phyloP scores from a whole-genome alignment of 441 rosid species.

The Sinapis alba region DNA sequence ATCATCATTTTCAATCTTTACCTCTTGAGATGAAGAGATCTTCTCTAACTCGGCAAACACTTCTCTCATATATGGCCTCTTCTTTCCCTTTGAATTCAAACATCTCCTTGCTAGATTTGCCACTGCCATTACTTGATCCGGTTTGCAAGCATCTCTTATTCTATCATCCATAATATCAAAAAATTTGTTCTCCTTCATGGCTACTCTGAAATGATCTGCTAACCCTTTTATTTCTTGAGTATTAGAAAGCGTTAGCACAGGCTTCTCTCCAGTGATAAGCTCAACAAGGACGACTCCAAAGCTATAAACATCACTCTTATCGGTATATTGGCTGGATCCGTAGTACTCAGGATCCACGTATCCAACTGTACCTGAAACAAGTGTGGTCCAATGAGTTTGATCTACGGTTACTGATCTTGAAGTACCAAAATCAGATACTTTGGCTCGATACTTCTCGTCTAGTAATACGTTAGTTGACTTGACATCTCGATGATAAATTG shows the following conservation, averaged over 20 bases:
- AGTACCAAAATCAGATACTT: background rate
- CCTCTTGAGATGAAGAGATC: slow-evolving; percentile 7
- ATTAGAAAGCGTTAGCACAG: background rate
- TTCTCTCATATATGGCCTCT: slow-evolving; percentile 40
- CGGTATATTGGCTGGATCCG: background rate
- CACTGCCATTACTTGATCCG: slow-evolving; percentile 35
- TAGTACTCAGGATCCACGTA: background rate
- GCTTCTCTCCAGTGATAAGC: background rate
- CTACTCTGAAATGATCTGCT: slow-evolving; percentile 14
- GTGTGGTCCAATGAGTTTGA: background rate
- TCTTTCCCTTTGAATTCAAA: slow-evolving; percentile 38
- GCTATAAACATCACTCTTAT: background rate
- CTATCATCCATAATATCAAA: slow-evolving; percentile 29
- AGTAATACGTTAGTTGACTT: background rate
- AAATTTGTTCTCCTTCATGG: slow-evolving; percentile 26
- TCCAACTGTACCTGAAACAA: background rate
- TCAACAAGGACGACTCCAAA: background rate
- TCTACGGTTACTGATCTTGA: background rate
- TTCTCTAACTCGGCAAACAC: slow-evolving; percentile 32
- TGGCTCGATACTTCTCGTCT: background rate
- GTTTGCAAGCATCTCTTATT: slow-evolving; percentile 18
- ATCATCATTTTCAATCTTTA: background rate
- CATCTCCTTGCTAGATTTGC: slow-evolving; percentile 41
- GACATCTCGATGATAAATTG: background rate
- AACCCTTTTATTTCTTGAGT: slow-evolving; percentile 13